A percentile compares a stretch with the other conserved stretches of the same genome.
Conservation (phyloP, 2,329 filamentous ascomycete species). For the Phaeosphaeriaceae sp. region DNA sequence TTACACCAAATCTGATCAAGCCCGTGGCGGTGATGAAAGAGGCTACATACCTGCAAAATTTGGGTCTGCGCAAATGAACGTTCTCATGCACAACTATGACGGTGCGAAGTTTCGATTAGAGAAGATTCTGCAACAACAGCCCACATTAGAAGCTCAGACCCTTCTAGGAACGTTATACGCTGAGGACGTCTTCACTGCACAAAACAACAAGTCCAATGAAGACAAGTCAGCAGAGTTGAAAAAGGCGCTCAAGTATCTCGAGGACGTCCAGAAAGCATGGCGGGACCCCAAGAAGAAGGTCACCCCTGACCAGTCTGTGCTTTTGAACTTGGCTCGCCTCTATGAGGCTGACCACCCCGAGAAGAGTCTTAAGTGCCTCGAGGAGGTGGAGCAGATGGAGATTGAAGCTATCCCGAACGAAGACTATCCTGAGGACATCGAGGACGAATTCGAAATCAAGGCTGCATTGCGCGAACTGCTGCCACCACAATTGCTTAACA, state of each 20-base stretch:
- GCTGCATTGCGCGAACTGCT: conserved; percentile 75
- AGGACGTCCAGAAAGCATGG: conserved; percentile 85
- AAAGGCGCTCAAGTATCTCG: conserved; percentile 84
- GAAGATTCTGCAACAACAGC: conserved; percentile 88
- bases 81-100: conserved; percentile 81
- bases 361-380: conserved; percentile 88
- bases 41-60: conserved; percentile 96
- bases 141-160: conserved; percentile 86
- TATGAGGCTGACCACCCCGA: conserved; percentile 88
- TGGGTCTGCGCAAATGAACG: conserved; percentile 86
- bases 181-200: conserved; percentile 86
- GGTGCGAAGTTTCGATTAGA: conserved; percentile 93
- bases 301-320: conserved; percentile 80
- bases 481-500: conserved; percentile 91
- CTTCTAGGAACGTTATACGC: conserved; percentile 90
- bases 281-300: conserved; percentile 89
- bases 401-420: conserved; percentile 76
- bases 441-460: conserved; percentile 57
- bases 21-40: conserved; percentile 86
- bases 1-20: conserved; percentile 89
- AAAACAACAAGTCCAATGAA: conserved; percentile 75
- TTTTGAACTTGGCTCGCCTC: conserved; percentile 88
- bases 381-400: conserved; percentile 91
- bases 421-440: conserved; percentile 66
- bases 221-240: conserved; percentile 85